A percentile compares a stretch with the other conserved stretches of the same genome.
Evolutionary conservation across 116 monocot genomes (phyloP).

Genomic region (Cymodocea nodosa): DNA sequence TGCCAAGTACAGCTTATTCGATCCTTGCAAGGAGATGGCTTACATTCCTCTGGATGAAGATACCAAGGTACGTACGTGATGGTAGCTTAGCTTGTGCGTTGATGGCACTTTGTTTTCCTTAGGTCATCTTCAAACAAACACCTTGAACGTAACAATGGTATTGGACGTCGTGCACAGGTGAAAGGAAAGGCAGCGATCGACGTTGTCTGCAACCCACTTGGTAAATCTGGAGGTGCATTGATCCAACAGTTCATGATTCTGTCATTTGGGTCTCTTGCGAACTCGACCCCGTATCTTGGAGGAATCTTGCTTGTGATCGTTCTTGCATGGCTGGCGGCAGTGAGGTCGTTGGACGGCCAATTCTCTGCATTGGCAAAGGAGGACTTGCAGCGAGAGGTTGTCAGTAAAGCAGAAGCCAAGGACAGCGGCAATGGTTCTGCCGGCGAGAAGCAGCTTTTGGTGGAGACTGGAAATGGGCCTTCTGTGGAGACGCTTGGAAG

Average conservation of each 20-base stretch:
- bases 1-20: conserved; percentile 90
- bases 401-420: conserved; percentile 22
- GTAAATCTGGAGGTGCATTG: conserved; percentile 38
- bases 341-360: conserved; percentile 13
- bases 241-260: conserved; percentile 58
- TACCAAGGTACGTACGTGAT: conserved; percentile 52
- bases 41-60: conserved; percentile 97
- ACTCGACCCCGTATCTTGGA: conserved; percentile 46
- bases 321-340: conserved; percentile 16
- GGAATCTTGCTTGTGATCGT: conserved; percentile 27
- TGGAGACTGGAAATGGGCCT: not conserved
- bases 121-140: too few relatives aligned
- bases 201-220: conserved; percentile 47
- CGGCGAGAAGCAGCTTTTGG: not conserved
- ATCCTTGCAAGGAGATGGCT: conserved; percentile 98
- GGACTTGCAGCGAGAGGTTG: conserved; percentile 24
- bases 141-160: too few relatives aligned
- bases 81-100: too few relatives aligned
- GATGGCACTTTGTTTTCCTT: too few relatives aligned
- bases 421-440: conserved; percentile 4
- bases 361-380: conserved; percentile 21
- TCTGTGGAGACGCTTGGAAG: not conserved
- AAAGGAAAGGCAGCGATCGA: conserved; percentile 41
- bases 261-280: conserved; percentile 38
- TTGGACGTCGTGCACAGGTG: not conserved